phyloP scores from a whole-genome alignment of 75 land plant species.

The Selaginella moellendorffii region DNA sequence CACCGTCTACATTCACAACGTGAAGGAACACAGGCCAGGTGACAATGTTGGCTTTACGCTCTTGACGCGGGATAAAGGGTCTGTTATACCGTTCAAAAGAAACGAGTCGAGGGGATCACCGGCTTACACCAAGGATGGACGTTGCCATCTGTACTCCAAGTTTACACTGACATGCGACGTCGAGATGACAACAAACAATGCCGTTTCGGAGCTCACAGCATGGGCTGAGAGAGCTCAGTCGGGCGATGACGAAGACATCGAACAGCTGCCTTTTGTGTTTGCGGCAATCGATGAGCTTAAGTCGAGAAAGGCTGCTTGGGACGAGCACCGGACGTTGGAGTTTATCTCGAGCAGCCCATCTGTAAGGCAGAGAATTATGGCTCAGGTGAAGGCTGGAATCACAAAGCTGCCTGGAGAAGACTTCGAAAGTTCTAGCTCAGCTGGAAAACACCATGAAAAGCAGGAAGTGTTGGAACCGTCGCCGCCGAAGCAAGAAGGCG shows the following conservation, averaged over 20 bases:
- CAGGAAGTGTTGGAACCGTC: too few relatives aligned
- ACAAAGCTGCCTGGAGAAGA: conserved; percentile 11
- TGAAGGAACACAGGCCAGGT: conserved; percentile 49
- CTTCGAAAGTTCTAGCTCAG: background rate
- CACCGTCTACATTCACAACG: conserved; percentile 48
- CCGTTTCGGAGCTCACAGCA: conserved; percentile 47
- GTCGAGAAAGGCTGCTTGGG: conserved; percentile 61
- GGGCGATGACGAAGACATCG: conserved; percentile 66
- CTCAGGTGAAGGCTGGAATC: conserved; percentile 22
- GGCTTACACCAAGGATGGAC: conserved; percentile 16
- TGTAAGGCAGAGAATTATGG: conserved; percentile 25
- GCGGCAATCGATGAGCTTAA: conserved; percentile 72
- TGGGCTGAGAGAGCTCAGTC: conserved; percentile 47
- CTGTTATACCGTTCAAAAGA: conserved; percentile 39
- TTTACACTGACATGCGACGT: conserved; percentile 75
- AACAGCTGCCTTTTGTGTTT: conserved; percentile 72
- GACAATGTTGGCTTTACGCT: conserved; percentile 55
- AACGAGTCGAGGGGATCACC: conserved; percentile 16
- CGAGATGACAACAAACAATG: conserved; percentile 50
- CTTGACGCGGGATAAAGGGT: conserved; percentile 63
- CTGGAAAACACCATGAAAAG: background rate
- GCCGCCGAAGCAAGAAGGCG: background rate
- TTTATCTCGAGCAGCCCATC: conserved; percentile 26
- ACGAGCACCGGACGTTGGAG: conserved; percentile 33
- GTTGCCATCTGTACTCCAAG: conserved; percentile 49